phyloP scores from a whole-genome alignment of 1,139 yeast species.

The Spencermartinsiella ligniputridi region DNA sequence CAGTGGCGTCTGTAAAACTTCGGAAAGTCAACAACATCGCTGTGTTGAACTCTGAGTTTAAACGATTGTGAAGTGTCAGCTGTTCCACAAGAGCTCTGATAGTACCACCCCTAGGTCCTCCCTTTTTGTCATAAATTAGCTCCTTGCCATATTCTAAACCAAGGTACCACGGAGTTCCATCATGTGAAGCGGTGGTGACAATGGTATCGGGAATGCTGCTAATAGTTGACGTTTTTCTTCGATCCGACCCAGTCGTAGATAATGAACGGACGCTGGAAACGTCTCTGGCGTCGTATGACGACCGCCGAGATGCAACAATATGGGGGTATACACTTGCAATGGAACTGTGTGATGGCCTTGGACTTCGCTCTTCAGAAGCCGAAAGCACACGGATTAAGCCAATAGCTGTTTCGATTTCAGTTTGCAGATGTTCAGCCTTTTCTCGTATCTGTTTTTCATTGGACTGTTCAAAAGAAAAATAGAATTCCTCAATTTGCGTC shows the following conservation, averaged over 20 bases:
- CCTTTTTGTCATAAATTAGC: conserved; percentile 66
- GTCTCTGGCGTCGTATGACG: not conserved
- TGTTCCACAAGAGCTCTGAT: conserved; percentile 76
- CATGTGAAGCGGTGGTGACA: conserved; percentile 17
- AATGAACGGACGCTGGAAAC: not conserved
- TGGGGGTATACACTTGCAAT: not conserved
- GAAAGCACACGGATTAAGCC: not conserved
- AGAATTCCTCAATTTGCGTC: conserved; percentile 19
- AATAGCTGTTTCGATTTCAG: conserved; percentile 5
- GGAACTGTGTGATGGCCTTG: not conserved
- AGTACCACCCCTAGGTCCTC: conserved; percentile 81
- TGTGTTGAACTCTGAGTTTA: conserved; percentile 65
- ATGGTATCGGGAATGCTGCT: conserved; percentile 11
- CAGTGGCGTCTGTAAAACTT: conserved; percentile 67
- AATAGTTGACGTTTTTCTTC: conserved; percentile 13
- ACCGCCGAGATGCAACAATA: not conserved
- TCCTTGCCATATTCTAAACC: conserved; percentile 75
- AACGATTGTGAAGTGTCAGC: conserved; percentile 70
- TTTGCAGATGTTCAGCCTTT: conserved; percentile 11
- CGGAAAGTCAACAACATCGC: conserved; percentile 72
- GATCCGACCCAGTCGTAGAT: conserved; percentile 4
- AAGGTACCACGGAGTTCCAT: conserved; percentile 66
- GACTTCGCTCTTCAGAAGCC: conserved; percentile 1
- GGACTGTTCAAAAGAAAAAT: conserved; percentile 14
- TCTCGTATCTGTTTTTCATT: conserved; percentile 15